These are phyloP conservation scores for Sporothrix brunneoviolacea DNA, from an alignment of 2,329 filamentous ascomycete genomes.

Conservation along the genomic window DNA sequence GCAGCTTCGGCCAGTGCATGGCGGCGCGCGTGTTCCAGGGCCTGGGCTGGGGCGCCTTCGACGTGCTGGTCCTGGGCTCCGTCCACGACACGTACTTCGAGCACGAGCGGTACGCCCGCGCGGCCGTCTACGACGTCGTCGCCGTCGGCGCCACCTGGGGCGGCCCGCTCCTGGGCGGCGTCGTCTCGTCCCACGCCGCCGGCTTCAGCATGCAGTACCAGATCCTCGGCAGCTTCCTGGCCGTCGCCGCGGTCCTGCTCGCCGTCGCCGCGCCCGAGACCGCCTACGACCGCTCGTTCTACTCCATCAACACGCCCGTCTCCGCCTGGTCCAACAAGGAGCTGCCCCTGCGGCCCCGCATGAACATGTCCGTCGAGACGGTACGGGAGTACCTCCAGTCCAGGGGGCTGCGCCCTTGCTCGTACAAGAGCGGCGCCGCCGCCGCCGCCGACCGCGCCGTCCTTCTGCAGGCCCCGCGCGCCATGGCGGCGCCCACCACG, in stretches of 20 bases:
- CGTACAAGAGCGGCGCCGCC: constrained; percentile 17
- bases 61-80: constrained; percentile 44
- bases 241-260: constrained; percentile 40
- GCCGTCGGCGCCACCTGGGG: constrained; percentile 45
- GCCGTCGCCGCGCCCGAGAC: constrained; percentile 47
- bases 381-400: constrained; percentile 32
- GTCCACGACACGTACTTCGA: constrained; percentile 54
- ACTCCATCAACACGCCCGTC: constrained; percentile 21
- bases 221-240: constrained; percentile 43
- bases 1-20: constrained; percentile 41
- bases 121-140: constrained; percentile 39
- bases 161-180: constrained; percentile 46
- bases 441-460: constrained; percentile 15
- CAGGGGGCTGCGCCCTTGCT: not conserved
- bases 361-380: too few species aligned
- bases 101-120: constrained; percentile 42
- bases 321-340: constrained; percentile 24
- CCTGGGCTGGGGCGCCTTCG: constrained; percentile 53
- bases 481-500: constrained; percentile 44
- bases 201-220: constrained; percentile 35
- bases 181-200: constrained; percentile 9
- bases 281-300: constrained; percentile 38
- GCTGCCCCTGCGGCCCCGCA: constrained; percentile 22
- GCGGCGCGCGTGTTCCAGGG: constrained; percentile 48
- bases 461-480: constrained; percentile 41